A percentile compares a stretch with the other conserved stretches of the same genome.
Evolutionary conservation across 768 basidiomycete species (phyloP).

Genomic region (Amanita inopinata): DNA sequence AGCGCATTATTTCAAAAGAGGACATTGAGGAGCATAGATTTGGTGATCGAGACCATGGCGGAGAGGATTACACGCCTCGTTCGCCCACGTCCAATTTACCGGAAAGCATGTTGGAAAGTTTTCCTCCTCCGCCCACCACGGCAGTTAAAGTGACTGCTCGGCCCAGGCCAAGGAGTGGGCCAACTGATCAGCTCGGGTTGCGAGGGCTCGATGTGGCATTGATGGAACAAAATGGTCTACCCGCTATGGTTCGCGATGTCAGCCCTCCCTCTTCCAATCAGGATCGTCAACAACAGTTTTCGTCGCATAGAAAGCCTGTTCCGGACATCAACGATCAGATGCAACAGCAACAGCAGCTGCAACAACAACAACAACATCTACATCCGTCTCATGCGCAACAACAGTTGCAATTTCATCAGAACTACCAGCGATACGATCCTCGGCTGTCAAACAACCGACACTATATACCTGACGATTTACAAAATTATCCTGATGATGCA

Average conservation of each 20-base stretch:
- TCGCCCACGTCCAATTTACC: slow-evolving; percentile 50
- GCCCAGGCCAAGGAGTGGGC: slow-evolving; percentile 43
- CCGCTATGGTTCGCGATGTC: slow-evolving; percentile 15
- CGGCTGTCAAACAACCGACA: slow-evolving; percentile 22
- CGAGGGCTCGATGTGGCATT: slow-evolving; percentile 48
- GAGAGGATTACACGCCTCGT: slow-evolving; percentile 49
- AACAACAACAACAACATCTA: slow-evolving; percentile 5
- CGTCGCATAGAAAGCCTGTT: slow-evolving; percentile 16
- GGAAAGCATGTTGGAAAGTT: slow-evolving; percentile 15
- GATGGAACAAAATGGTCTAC: slow-evolving; percentile 30
- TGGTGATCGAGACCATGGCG: slow-evolving; percentile 19
- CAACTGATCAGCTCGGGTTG: slow-evolving; percentile 54
- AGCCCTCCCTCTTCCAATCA: slow-evolving; percentile 17
- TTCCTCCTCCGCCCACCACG: slow-evolving; percentile 10
- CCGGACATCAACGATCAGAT: slow-evolving; percentile 9
- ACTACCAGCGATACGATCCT: slow-evolving; percentile 12
- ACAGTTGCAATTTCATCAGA: slow-evolving; percentile 13
- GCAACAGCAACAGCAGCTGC: slow-evolving; percentile 11
- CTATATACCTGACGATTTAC: slow-evolving; percentile 43
- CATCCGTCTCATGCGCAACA: neutral
- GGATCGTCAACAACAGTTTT: slow-evolving; percentile 14
- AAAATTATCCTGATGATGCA: slow-evolving; percentile 50
- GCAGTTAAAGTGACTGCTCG: slow-evolving; percentile 22
- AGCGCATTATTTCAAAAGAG: slow-evolving; percentile 6
- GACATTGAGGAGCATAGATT: slow-evolving; percentile 17